Evolutionary conservation across 148 eudicot genomes (phyloP).

Genomic region (Heliamphora exappendiculata): DNA sequence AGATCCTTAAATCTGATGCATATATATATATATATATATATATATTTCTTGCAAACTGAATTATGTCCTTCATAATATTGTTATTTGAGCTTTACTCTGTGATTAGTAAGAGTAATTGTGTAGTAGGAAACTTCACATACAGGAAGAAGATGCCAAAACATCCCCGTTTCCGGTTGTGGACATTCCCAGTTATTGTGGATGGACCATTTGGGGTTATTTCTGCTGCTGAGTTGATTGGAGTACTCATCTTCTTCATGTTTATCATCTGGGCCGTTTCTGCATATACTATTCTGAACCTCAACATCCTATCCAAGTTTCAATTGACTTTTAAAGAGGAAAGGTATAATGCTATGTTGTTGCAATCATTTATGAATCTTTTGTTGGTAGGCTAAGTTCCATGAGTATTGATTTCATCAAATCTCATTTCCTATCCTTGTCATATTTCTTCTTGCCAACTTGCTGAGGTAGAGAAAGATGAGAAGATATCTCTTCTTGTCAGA

Average conservation of each 20-base stretch:
- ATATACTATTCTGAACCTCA: slow-evolving; percentile 26
- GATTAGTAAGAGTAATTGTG: background rate
- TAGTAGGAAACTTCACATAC: slow-evolving; percentile 9
- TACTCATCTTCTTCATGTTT: slow-evolving; percentile 38
- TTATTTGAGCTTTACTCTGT: background rate
- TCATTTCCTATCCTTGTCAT: background rate
- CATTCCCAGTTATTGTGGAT: slow-evolving; percentile 77
- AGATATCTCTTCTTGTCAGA: background rate
- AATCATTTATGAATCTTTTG: background rate
- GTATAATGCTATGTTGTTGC: slow-evolving; percentile 11
- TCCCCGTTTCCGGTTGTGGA: slow-evolving; percentile 65
- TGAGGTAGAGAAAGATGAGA: background rate
- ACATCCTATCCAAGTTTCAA: slow-evolving; percentile 17
- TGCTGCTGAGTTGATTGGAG: slow-evolving; percentile 74
- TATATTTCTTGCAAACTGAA: too few species aligned
- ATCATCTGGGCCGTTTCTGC: slow-evolving; percentile 50
- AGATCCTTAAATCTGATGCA: too few species aligned
- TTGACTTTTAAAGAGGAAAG: slow-evolving; percentile 30
- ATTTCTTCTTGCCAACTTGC: background rate
- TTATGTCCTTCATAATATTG: background rate
- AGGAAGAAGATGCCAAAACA: slow-evolving; percentile 44
- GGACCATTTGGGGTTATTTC: slow-evolving; percentile 91
- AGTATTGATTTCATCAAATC: background rate
- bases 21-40: too few species aligned
- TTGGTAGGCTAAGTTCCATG: background rate